Base-by-base conservation (phyloP, 441 rosid species). In the Geranium incanum region DNA sequence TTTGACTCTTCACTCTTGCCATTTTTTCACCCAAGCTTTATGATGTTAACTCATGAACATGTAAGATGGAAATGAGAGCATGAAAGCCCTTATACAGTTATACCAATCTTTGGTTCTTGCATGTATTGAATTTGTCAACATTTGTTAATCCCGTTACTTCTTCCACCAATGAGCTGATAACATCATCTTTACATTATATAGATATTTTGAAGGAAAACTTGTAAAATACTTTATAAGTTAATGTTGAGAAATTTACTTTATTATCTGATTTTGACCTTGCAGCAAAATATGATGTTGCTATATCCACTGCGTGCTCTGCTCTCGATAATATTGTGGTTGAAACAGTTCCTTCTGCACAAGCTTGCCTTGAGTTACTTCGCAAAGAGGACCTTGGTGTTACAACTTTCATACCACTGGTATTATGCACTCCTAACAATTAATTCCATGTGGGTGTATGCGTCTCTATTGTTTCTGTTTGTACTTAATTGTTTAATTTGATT, bases 371-470 rank as follows among this genome's bases (percentile, higher is more conserved):
- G 78, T 81, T 95, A 69, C 97, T 92, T 36, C 85, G 97, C 70
- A 87, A 84, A 75, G 97, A 87, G 81, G 87, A 90, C 75, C 88
- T 90, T 74, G 99, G 99, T 65, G 83, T 95, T 79, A 96, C 97
- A 28, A 92, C 99, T 66, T 95, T 92, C 85, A 89, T 95, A 94
- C 92, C 90, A 85, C 77, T 95, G 99, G 99, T 95, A 92, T 71
- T 41, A 33, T 59, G 16, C 16, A 66, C 21, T 18, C 16, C 59
- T 68, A 28, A 13, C 64, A 59, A 19, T 59, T 19, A 18, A 59
- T 19, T 19, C 36, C 64, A 21, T 6, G 33, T 59, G 33, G 64
- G 33, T 21, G 21, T 7, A 57, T 57, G 18, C 16, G 64, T 21
- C 8, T 59, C 28, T 9, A 18, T 55, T 55, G n/a, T 50, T 57